Percentiles rank a stretch among this genome's conserved stretches.
phyloP scores from a whole-genome alignment of 257 asterid genomes.

The Rhazya stricta region DNA sequence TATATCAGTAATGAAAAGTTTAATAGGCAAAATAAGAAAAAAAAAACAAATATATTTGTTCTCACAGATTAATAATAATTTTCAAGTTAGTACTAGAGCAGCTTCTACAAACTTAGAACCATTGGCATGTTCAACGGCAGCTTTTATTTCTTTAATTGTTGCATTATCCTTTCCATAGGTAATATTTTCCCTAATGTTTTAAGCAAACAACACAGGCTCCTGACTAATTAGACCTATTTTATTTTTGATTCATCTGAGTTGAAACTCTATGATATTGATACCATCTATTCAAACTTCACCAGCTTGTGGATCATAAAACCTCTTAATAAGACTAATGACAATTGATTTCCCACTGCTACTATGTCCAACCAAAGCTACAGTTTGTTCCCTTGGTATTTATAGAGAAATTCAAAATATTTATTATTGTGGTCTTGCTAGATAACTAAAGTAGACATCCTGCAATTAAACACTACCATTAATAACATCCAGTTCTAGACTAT shows the following conservation, averaged over 20 bases:
- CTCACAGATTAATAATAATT: not conserved
- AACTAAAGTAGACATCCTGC: constrained; percentile 50
- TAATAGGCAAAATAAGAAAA: not conserved
- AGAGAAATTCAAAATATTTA: constrained; percentile 62
- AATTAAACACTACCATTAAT: constrained; percentile 62
- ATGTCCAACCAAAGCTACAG: constrained; percentile 83
- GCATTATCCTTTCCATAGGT: constrained; percentile 73
- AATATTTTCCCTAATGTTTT: constrained; percentile 76
- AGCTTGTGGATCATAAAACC: constrained; percentile 70
- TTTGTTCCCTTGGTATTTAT: constrained; percentile 54
- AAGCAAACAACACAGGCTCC: constrained; percentile 69
- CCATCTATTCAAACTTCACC: constrained; percentile 80
- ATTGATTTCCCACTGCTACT: constrained; percentile 93
- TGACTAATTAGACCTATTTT: constrained; percentile 85
- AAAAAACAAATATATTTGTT: not conserved
- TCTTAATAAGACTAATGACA: constrained; percentile 64
- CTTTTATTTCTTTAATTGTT: constrained; percentile 53
- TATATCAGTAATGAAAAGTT: not conserved
- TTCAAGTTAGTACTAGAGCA: constrained; percentile 44
- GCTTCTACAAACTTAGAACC: constrained; percentile 75
- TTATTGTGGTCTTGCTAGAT: constrained; percentile 79
- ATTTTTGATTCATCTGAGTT: constrained; percentile 77
- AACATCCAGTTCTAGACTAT: constrained; percentile 52
- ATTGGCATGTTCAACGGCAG: constrained; percentile 63
- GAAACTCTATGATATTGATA: constrained; percentile 59